A percentile compares a stretch with the other conserved stretches of the same genome.
phyloP scores from a whole-genome alignment of 345 rosid genomes.

The Streptanthus diversifolius region DNA sequence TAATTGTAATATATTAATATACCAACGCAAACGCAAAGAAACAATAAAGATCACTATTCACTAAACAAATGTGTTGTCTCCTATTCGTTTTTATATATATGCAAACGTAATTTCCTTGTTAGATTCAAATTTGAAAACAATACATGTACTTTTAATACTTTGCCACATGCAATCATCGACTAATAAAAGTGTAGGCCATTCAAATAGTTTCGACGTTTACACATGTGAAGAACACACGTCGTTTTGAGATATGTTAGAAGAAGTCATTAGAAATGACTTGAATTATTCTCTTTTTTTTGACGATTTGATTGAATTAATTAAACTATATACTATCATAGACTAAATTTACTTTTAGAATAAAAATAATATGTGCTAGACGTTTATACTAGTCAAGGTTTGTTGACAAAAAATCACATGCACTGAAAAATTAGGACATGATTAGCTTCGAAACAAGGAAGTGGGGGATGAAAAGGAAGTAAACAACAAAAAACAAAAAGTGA shows the following conservation, averaged over 20 bases:
- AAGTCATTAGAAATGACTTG: neutral
- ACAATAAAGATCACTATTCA: too few relatives aligned
- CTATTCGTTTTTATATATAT: too few relatives aligned
- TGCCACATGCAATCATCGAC: constrained; percentile 3
- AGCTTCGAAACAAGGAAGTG: constrained; percentile 14
- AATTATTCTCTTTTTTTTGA: constrained; percentile 17
- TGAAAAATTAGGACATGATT: constrained; percentile 25
- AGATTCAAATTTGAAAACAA: neutral
- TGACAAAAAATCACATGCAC: constrained; percentile 31
- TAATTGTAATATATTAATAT: too few relatives aligned
- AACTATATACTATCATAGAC: neutral
- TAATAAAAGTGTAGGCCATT: neutral
- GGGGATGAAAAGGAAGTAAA: neutral
- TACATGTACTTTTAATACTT: neutral
- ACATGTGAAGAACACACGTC: neutral
- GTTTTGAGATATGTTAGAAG: neutral
- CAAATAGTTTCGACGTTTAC: neutral
- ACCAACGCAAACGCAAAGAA: too few relatives aligned
- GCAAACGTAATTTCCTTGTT: neutral
- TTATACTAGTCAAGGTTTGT: constrained; percentile 26
- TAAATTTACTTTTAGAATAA: neutral
- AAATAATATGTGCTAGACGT: neutral
- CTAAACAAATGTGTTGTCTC: too few relatives aligned
- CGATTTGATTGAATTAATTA: neutral
- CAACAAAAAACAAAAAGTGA: constrained; percentile 5